Conservation (phyloP, 2,329 filamentous ascomycete species). For the Hypoxylon sp. region DNA sequence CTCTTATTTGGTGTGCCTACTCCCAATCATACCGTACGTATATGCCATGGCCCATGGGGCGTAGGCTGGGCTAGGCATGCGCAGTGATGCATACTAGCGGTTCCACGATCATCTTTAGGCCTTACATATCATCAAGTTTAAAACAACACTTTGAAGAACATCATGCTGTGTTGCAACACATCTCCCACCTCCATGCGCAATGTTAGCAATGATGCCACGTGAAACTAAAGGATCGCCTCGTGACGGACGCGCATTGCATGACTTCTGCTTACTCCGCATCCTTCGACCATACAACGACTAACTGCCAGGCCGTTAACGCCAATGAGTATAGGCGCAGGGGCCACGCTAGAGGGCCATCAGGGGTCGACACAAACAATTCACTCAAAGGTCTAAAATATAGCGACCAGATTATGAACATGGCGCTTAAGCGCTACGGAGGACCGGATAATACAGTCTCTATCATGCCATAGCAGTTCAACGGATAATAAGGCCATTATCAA, state of each 20-base stretch:
- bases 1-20: not conserved
- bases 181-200: conserved; percentile 20
- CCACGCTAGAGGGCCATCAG: conserved; percentile 15
- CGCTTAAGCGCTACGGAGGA: conserved; percentile 12
- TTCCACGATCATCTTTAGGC: conserved; percentile 6
- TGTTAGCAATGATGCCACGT: conserved; percentile 37
- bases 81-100: not conserved
- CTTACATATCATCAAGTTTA: conserved; percentile 19
- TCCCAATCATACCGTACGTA: too few relatives aligned
- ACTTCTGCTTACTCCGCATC: conserved; percentile 45
- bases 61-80: not conserved
- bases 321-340: conserved; percentile 22
- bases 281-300: conserved; percentile 27
- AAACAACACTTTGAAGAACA: conserved; percentile 31
- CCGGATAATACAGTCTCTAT: not conserved
- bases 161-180: conserved; percentile 35
- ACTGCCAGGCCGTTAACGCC: conserved; percentile 13
- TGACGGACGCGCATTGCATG: conserved; percentile 44
- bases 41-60: not conserved
- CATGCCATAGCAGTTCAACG: not conserved
- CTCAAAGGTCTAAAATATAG: conserved; percentile 13
- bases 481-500: not conserved
- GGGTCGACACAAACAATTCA: conserved; percentile 24
- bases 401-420: conserved; percentile 21
- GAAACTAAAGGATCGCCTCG: conserved; percentile 44